Conservation (phyloP, 345 rosid species). For the Eucalyptus tenuipes region DNA sequence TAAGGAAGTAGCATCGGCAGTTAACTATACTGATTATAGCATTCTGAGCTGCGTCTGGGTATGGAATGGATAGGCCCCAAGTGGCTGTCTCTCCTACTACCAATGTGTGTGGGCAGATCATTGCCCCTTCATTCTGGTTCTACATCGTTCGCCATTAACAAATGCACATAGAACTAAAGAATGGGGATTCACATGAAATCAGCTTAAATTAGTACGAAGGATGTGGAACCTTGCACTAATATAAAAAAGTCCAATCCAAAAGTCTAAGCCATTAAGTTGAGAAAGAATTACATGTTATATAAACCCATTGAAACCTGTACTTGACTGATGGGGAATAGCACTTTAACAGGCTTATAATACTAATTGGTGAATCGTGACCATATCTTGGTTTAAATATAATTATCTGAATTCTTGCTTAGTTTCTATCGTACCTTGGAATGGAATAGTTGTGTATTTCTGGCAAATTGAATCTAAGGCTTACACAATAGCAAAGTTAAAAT, state of each 20-base stretch:
- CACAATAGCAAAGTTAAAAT: neutral
- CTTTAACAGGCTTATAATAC: neutral
- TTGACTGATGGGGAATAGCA: neutral
- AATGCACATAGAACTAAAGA: neutral
- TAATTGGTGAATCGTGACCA: neutral
- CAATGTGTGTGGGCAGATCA: neutral
- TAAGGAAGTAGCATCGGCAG: neutral
- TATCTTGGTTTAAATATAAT: neutral
- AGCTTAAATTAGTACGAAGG: neutral
- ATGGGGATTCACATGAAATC: neutral
- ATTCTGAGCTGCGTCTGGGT: conserved; percentile 8
- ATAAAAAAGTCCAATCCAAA: neutral
- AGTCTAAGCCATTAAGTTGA: neutral
- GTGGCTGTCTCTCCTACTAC: neutral
- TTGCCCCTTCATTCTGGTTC: neutral
- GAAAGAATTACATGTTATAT: neutral
- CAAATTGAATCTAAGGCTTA: neutral
- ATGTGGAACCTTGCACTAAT: neutral
- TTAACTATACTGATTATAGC: neutral
- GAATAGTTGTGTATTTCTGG: neutral
- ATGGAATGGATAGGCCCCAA: neutral
- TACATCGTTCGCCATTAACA: neutral
- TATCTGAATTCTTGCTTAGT: neutral
- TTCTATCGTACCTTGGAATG: neutral
- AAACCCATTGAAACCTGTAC: neutral